A percentile compares a stretch with the other conserved stretches of the same genome.
Conservation (phyloP, 1,284 basidiomycete genomes). For the Golubevia pallescens region DNA sequence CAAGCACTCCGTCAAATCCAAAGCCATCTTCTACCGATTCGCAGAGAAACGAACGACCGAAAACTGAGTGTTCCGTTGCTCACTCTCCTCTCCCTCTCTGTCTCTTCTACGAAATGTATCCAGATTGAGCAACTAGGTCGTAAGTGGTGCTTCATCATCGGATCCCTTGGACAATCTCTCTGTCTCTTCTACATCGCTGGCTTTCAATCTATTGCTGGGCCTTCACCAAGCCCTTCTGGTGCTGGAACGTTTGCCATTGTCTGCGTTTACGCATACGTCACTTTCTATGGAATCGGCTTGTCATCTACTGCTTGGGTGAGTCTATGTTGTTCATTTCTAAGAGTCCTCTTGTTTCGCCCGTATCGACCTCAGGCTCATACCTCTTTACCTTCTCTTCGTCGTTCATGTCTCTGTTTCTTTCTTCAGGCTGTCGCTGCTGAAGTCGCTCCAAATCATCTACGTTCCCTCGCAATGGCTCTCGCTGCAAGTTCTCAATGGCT, state of each 20-base stretch:
- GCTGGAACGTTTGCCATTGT: constrained; percentile 16
- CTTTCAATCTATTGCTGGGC: constrained; percentile 1
- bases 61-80: too few species aligned
- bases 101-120: too few species aligned
- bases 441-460: constrained; percentile 57
- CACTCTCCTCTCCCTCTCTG: too few species aligned
- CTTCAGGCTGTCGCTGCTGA: constrained; percentile 45
- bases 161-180: constrained; percentile 26
- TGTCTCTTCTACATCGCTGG: constrained; percentile 19
- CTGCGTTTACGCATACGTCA: constrained; percentile 27
- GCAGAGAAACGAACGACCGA: too few species aligned
- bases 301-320: constrained; percentile 23
- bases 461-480: constrained; percentile 49
- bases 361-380: not conserved
- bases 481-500: constrained; percentile 39
- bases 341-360: too few species aligned
- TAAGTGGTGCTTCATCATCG: constrained; percentile 32
- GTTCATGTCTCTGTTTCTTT: constrained; percentile 8
- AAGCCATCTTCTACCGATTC: not conserved
- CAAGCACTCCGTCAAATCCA: not conserved
- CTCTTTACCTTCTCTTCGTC: not conserved
- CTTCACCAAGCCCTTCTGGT: not conserved
- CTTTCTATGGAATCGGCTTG: constrained; percentile 5
- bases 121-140: constrained; percentile 29
- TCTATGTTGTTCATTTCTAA: not conserved